Conservation (phyloP, 495 filamentous ascomycete species). For the Pseudotulostoma volvatum region DNA sequence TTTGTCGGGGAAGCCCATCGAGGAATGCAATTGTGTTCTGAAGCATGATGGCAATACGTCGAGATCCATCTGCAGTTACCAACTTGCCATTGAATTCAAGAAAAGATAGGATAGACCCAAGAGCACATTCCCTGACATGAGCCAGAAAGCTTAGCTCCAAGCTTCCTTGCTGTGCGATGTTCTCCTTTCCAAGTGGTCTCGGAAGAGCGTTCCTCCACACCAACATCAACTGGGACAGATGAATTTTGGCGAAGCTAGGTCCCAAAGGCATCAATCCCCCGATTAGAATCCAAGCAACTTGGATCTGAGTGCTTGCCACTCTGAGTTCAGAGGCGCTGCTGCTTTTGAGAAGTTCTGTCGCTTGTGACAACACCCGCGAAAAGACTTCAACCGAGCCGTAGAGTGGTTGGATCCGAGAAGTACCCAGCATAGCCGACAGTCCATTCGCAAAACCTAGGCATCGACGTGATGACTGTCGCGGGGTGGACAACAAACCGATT, state of each 20-base stretch:
- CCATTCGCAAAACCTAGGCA: slow-evolving; percentile 91
- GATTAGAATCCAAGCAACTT: slow-evolving; percentile 95
- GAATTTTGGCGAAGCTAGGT: slow-evolving; percentile 97
- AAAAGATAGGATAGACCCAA: slow-evolving; percentile 82
- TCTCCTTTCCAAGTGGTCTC: slow-evolving; percentile 82
- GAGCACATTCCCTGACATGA: slow-evolving; percentile 87
- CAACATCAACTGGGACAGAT: slow-evolving; percentile 85
- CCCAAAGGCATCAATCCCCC: slow-evolving; percentile 92
- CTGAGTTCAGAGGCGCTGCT: slow-evolving; percentile 84
- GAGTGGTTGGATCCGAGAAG: slow-evolving; percentile 69
- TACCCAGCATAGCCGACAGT: slow-evolving; percentile 79
- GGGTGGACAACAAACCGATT: slow-evolving; percentile 55
- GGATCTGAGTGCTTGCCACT: slow-evolving; percentile 83
- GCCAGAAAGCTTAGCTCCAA: slow-evolving; percentile 85
- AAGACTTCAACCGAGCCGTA: slow-evolving; percentile 94
- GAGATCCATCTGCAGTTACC: slow-evolving; percentile 87
- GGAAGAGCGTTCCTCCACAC: slow-evolving; percentile 96
- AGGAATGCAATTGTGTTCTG: slow-evolving; percentile 86
- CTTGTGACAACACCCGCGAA: slow-evolving; percentile 76
- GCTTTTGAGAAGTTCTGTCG: slow-evolving; percentile 81
- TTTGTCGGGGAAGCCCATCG: slow-evolving; percentile 64
- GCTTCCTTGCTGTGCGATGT: slow-evolving; percentile 59
- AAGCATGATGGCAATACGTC: slow-evolving; percentile 81
- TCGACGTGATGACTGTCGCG: slow-evolving; percentile 61
- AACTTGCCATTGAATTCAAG: slow-evolving; percentile 86